Percentiles rank a stretch among this genome's conserved stretches.
phyloP scores from a whole-genome alignment of 106 monocot species.

The Platanthera guangdongensis region DNA sequence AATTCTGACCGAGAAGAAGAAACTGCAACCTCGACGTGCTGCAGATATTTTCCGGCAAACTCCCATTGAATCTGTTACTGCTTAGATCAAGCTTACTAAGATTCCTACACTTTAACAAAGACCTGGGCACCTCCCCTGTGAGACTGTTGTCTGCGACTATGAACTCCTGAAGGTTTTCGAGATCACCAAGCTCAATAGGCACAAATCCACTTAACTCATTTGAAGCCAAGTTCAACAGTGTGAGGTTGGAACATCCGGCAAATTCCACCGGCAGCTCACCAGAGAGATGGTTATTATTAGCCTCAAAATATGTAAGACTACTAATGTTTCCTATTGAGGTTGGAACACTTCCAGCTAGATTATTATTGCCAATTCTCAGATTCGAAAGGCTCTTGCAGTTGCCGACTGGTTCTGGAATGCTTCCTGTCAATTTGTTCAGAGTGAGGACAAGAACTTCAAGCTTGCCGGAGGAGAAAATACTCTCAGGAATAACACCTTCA shows the following conservation, averaged over 20 bases:
- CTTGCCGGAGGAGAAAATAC: conserved; percentile 54
- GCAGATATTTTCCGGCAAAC: conserved; percentile 49
- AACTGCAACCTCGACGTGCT: conserved; percentile 61
- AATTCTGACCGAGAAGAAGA: conserved; percentile 47
- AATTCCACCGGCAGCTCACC: conserved; percentile 56
- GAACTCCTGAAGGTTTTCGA: conserved; percentile 69
- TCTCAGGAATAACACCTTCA: conserved; percentile 58
- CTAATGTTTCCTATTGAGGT: conserved; percentile 39
- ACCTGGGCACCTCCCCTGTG: conserved; percentile 47
- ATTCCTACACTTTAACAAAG: conserved; percentile 49
- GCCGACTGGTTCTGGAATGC: conserved; percentile 45
- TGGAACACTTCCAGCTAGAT: conserved; percentile 44
- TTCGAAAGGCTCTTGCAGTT: conserved; percentile 47
- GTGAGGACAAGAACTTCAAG: conserved; percentile 67
- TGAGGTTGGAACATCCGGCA: conserved; percentile 60
- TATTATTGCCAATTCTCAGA: conserved; percentile 67
- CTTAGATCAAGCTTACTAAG: conserved; percentile 82
- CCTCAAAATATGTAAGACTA: conserved; percentile 76
- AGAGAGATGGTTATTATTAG: conserved; percentile 49
- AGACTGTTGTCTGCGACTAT: conserved; percentile 62
- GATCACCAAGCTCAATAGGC: conserved; percentile 50
- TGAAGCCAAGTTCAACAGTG: conserved; percentile 64
- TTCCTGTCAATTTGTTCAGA: conserved; percentile 46
- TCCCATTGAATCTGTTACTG: conserved; percentile 60
- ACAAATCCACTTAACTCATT: conserved; percentile 47